Conservation (phyloP, 2,329 filamentous ascomycete genomes). For the Fusarium sp. region DNA sequence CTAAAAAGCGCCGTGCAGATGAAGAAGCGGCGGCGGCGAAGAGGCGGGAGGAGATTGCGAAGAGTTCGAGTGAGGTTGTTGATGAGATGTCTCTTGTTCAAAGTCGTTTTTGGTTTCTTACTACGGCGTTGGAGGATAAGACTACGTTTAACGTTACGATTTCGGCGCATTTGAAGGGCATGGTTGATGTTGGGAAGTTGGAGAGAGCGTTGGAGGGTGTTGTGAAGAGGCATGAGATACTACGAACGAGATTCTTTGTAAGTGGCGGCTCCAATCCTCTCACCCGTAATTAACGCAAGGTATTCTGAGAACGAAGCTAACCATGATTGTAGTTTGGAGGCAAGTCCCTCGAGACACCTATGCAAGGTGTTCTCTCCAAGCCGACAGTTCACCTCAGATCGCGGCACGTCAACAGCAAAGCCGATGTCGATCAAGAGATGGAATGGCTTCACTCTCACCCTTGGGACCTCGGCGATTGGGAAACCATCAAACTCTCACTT, state of each 20-base stretch:
- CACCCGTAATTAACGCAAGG: rapidly evolving
- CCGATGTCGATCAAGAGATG: neutral
- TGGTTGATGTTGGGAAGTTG: neutral
- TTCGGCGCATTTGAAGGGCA: neutral
- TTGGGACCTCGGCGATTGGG: neutral
- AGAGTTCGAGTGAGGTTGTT: neutral
- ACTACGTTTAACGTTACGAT: slow-evolving; percentile 6
- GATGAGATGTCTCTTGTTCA: slow-evolving; percentile 7
- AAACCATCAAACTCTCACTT: neutral
- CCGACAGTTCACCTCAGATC: neutral
- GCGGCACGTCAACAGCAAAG: neutral
- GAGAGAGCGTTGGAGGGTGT: neutral
- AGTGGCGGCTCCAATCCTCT: neutral
- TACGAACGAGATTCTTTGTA: slow-evolving; percentile 3
- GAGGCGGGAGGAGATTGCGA: neutral
- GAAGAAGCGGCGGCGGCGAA: neutral
- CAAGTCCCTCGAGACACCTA: neutral
- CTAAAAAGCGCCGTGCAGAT: neutral
- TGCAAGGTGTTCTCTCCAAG: neutral
- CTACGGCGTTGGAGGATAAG: neutral
- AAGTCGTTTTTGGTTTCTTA: slow-evolving; percentile 2
- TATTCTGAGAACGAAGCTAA: neutral
- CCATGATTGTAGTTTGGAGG: neutral
- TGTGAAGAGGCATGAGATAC: neutral
- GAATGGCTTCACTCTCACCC: neutral